These are phyloP conservation scores for Cladophialophora yegresii DNA, from an alignment of 2,329 filamentous ascomycete species.

Conservation along the genomic window DNA sequence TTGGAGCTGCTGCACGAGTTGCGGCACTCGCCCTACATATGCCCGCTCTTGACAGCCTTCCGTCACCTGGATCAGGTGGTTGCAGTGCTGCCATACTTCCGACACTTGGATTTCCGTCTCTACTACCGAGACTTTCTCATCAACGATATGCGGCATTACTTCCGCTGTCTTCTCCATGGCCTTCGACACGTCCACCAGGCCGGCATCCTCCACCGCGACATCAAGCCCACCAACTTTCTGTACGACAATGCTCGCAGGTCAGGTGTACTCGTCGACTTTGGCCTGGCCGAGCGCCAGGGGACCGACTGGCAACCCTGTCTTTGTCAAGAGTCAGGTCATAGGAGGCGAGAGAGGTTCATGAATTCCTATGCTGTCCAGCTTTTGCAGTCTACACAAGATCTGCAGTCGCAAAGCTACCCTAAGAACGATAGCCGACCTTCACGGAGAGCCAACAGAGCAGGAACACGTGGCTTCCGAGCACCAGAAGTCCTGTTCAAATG, in stretches of 20 bases:
- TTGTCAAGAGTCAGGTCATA: constrained; percentile 68
- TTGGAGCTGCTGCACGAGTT: constrained; percentile 90
- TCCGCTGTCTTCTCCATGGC: constrained; percentile 83
- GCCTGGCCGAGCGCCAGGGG: constrained; percentile 77
- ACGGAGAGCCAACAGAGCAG: constrained; percentile 87
- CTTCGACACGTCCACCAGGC: constrained; percentile 79
- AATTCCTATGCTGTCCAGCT: constrained; percentile 40
- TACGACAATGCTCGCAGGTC: constrained; percentile 57
- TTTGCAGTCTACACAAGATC: constrained; percentile 40
- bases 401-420: constrained; percentile 68
- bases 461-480: constrained; percentile 91
- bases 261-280: constrained; percentile 97
- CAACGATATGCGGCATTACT: constrained; percentile 83
- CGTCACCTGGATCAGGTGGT: constrained; percentile 91
- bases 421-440: constrained; percentile 87
- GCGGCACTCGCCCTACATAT: constrained; percentile 78
- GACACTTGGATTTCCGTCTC: constrained; percentile 84
- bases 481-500: constrained; percentile 97
- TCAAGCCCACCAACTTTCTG: constrained; percentile 74
- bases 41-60: constrained; percentile 96
- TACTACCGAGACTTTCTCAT: constrained; percentile 92
- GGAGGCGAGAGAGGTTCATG: constrained; percentile 56
- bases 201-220: constrained; percentile 87
- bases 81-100: constrained; percentile 91
- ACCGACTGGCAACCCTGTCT: constrained; percentile 76